Evolutionary conservation across 306 rosid species (phyloP).

Genomic region (Mimosa bimucronata): DNA sequence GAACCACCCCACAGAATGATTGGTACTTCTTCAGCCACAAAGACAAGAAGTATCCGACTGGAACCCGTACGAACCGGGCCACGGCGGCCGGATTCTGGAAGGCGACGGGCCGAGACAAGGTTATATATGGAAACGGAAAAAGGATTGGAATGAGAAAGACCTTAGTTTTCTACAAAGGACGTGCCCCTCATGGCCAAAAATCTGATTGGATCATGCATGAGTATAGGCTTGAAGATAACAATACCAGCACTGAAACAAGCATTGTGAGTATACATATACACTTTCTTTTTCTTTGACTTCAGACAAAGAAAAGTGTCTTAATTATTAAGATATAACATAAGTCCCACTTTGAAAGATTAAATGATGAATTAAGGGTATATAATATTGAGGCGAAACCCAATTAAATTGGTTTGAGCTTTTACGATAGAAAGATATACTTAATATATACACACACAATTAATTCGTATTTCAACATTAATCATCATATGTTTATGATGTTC

Average conservation of each 20-base stretch:
- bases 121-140: conserved; percentile 64
- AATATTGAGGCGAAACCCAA: too few species aligned
- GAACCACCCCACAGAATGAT: conserved; percentile 94
- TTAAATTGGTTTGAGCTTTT: too few species aligned
- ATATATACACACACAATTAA: too few species aligned
- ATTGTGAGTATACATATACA: conserved; percentile 47
- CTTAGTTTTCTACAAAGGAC: conserved; percentile 88
- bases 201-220: conserved; percentile 99
- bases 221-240: conserved; percentile 79
- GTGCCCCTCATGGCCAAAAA: conserved; percentile 94
- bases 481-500: neutral
- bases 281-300: neutral
- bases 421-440: too few species aligned
- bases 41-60: conserved; percentile 96
- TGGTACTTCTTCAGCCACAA: conserved; percentile 98
- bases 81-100: conserved; percentile 96
- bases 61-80: conserved; percentile 91
- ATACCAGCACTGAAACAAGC: conserved; percentile 34
- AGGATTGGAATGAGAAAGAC: conserved; percentile 97
- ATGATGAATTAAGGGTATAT: too few species aligned
- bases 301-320: neutral
- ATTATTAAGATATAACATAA: neutral
- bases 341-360: too few species aligned
- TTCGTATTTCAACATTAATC: too few species aligned
- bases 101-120: conserved; percentile 95